These are phyloP conservation scores for Alternaria incomplexa DNA, from an alignment of 2,329 filamentous ascomycete genomes.

Conservation along the genomic window DNA sequence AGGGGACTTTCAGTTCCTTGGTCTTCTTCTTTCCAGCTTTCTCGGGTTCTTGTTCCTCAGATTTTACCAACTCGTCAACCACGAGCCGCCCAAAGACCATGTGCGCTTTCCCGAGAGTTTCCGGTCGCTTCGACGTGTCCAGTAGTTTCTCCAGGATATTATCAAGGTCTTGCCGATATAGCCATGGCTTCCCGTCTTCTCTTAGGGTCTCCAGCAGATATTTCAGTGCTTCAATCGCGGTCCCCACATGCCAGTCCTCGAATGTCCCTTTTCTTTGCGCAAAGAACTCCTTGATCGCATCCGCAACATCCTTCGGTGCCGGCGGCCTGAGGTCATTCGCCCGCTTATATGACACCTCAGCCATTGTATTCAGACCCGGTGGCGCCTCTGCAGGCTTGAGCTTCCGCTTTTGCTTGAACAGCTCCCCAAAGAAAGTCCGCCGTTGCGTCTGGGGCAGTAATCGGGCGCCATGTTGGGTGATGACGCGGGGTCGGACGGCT, in stretches of 20 bases:
- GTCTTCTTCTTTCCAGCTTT: neutral
- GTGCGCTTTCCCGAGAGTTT: slow-evolving; percentile 48
- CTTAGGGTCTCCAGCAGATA: slow-evolving; percentile 58
- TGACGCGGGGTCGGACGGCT: slow-evolving; percentile 30
- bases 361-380: slow-evolving; percentile 74
- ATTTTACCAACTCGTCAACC: slow-evolving; percentile 31
- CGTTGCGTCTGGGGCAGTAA: slow-evolving; percentile 44
- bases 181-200: slow-evolving; percentile 39
- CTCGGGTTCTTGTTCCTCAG: slow-evolving; percentile 1
- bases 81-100: slow-evolving; percentile 50
- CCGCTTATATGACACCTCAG: slow-evolving; percentile 69
- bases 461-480: slow-evolving; percentile 28
- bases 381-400: slow-evolving; percentile 69
- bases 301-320: slow-evolving; percentile 64
- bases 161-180: slow-evolving; percentile 28
- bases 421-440: slow-evolving; percentile 67
- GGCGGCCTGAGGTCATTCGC: slow-evolving; percentile 70
- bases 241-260: slow-evolving; percentile 56
- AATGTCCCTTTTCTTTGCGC: slow-evolving; percentile 26
- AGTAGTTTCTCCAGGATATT: slow-evolving; percentile 18
- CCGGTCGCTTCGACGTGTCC: slow-evolving; percentile 34
- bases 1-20: slow-evolving; percentile 1
- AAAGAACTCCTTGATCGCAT: slow-evolving; percentile 55
- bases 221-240: slow-evolving; percentile 64
- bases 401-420: slow-evolving; percentile 66